These are phyloP conservation scores for Spatholobus suberectus DNA, from an alignment of 306 rosid species.

Conservation along the genomic window DNA sequence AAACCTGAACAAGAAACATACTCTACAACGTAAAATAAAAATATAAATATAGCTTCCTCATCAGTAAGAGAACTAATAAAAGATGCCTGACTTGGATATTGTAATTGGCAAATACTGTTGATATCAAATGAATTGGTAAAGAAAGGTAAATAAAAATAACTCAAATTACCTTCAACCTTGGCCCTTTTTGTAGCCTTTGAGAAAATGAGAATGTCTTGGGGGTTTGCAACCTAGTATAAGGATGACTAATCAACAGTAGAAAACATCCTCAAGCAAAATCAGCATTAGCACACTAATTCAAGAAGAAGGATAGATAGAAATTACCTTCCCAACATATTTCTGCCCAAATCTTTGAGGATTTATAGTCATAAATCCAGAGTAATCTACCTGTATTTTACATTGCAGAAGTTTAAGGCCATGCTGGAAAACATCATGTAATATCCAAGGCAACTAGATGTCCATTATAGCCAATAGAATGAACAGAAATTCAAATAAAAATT, in stretches of 20 bases:
- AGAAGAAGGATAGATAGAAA: constrained; percentile 40
- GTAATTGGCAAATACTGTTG: constrained; percentile 22
- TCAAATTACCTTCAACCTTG: constrained; percentile 67
- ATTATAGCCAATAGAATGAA: constrained; percentile 22
- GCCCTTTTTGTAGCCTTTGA: constrained; percentile 84
- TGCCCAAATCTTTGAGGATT: constrained; percentile 99
- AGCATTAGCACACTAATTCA: constrained; percentile 37
- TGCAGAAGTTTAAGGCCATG: constrained; percentile 18
- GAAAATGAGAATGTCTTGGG: constrained; percentile 98
- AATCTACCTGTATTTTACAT: constrained; percentile 82
- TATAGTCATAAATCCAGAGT: constrained; percentile 97
- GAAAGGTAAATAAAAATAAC: constrained; percentile 33
- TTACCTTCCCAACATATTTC: constrained; percentile 99
- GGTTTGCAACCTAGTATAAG: constrained; percentile 87
- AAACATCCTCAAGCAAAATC: constrained; percentile 41
- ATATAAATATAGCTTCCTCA: not conserved
- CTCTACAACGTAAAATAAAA: not conserved
- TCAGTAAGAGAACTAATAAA: constrained; percentile 16
- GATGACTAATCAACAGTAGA: constrained; percentile 37
- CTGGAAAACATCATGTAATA: constrained; percentile 33
- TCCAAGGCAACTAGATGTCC: constrained; percentile 25
- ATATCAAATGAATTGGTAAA: constrained; percentile 21
- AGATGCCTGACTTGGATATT: constrained; percentile 22
- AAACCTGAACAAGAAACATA: constrained; percentile 20
- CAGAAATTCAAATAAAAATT: constrained; percentile 25